Percentiles rank a stretch among this genome's conserved stretches.
Conservation (phyloP, 1,284 basidiomycete species). For the Heterobasidion occidentale region DNA sequence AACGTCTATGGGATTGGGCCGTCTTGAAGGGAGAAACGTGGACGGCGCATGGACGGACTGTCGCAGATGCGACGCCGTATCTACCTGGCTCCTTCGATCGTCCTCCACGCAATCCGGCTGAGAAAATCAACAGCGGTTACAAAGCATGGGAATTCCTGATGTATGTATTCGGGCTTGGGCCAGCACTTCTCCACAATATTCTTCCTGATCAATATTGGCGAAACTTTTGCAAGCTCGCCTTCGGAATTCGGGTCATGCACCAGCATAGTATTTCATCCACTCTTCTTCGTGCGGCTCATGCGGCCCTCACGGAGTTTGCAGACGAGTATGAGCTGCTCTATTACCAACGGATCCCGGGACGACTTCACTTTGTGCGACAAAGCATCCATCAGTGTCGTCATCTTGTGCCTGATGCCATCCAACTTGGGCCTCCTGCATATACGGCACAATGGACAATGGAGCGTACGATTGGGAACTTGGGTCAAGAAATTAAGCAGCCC, state of each 20-base stretch:
- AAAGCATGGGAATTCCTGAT: no score
- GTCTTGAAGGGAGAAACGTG: constrained; percentile 7
- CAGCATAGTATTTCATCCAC: constrained; percentile 9
- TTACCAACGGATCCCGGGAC: constrained; percentile 10
- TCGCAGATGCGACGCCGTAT: constrained; percentile 11
- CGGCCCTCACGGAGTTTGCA: constrained; percentile 3
- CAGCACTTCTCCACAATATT: constrained; percentile 12
- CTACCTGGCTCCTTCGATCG: constrained; percentile 21
- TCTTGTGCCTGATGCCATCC: constrained; percentile 13
- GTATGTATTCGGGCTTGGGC: constrained; percentile 14
- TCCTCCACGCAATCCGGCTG: constrained; percentile 9
- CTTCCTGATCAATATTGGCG: constrained; percentile 11
- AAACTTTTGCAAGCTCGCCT: constrained; percentile 15
- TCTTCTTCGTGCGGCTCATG: constrained; percentile 1
- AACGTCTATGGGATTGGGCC: constrained; percentile 13
- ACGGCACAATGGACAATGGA: constrained; percentile 18
- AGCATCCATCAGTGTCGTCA: constrained; percentile 13
- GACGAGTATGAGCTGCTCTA: constrained; percentile 17
- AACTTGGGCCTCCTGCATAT: constrained; percentile 12
- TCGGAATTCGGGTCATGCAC: background rate
- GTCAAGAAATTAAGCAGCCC: constrained; percentile 15
- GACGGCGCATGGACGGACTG: constrained; percentile 9
- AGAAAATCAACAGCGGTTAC: no score
- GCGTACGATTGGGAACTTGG: constrained; percentile 17
- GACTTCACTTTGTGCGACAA: constrained; percentile 18